Evolutionary conservation across 139 green algal genomes (phyloP).

Genomic region (Tetratostichococcus sp.): DNA sequence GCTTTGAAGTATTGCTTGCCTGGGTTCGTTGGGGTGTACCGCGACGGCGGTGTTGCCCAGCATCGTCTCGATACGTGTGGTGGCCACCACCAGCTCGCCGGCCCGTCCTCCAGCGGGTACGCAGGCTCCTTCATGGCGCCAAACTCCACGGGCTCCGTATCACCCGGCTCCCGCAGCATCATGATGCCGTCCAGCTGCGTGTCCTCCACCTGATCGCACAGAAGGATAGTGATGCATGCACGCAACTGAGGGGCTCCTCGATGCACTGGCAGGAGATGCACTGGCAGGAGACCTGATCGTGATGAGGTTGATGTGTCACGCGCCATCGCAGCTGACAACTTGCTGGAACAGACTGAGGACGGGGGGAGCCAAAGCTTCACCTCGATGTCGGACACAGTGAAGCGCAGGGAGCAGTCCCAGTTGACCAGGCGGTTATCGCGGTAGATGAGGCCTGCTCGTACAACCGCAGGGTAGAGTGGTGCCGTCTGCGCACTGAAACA

Average conservation of each 20-base stretch:
- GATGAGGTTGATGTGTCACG: too few relatives aligned
- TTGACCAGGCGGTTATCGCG: conserved; percentile 97
- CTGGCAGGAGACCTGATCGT: too few relatives aligned
- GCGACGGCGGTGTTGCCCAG: conserved; percentile 93
- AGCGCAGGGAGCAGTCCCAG: conserved; percentile 90
- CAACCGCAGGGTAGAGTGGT: conserved; percentile 48
- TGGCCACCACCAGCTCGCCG: conserved; percentile 84
- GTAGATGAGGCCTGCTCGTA: conserved; percentile 84
- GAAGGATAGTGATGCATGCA: too few relatives aligned
- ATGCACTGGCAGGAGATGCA: too few relatives aligned
- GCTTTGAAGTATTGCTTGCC: too few relatives aligned
- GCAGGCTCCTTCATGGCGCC: conserved; percentile 92
- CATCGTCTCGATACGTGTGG: conserved; percentile 92
- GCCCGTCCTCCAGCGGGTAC: conserved; percentile 83
- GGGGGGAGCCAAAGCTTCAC: conserved; percentile 22
- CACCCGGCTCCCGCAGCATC: conserved; percentile 68
- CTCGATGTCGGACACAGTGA: conserved; percentile 96
- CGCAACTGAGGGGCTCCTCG: too few relatives aligned
- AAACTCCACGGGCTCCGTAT: conserved; percentile 89
- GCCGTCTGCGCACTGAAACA: too few relatives aligned
- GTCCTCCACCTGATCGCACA: conserved; percentile 76
- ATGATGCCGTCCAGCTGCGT: conserved; percentile 77
- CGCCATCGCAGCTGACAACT: too few relatives aligned
- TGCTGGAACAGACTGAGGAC: too few relatives aligned
- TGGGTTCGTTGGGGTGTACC: conserved; percentile 88